These are phyloP conservation scores for Geoglossum cookeanum DNA, from an alignment of 2,329 filamentous ascomycete genomes.

Conservation along the genomic window DNA sequence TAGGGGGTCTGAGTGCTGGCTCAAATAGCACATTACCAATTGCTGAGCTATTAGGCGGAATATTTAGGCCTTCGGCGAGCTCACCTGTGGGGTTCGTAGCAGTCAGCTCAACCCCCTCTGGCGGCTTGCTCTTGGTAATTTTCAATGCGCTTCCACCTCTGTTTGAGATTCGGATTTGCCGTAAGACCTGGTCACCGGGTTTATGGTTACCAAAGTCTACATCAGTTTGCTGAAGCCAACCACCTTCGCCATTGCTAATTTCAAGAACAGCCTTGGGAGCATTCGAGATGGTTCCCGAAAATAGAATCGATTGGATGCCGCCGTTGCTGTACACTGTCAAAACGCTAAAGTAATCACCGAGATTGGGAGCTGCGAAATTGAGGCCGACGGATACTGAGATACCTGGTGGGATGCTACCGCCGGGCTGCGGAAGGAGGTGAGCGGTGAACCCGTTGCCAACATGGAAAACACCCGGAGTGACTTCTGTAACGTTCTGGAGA, in stretches of 20 bases:
- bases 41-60: conserved; percentile 11
- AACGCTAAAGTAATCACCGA: conserved; percentile 19
- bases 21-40: conserved; percentile 15
- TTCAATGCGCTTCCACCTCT: conserved; percentile 11
- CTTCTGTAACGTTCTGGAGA: background rate
- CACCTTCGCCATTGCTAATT: conserved; percentile 19
- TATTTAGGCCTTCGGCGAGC: conserved; percentile 14
- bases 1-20: conserved; percentile 12
- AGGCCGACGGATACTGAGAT: conserved; percentile 9
- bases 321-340: conserved; percentile 15
- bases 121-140: conserved; percentile 12
- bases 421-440: conserved; percentile 7
- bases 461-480: background rate
- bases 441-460: conserved; percentile 11
- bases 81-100: conserved; percentile 9
- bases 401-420: conserved; percentile 9
- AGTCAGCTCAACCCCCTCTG: conserved; percentile 4
- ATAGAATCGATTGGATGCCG: conserved; percentile 15
- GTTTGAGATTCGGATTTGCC: conserved; percentile 16
- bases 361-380: conserved; percentile 17
- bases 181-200: conserved; percentile 19
- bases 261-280: conserved; percentile 17
- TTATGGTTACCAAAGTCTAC: conserved; percentile 17
- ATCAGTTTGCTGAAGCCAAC: conserved; percentile 13
- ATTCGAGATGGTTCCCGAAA: conserved; percentile 17